phyloP scores from a whole-genome alignment of 192 early-diverging fungal species.

The Diversispora epigaea region DNA sequence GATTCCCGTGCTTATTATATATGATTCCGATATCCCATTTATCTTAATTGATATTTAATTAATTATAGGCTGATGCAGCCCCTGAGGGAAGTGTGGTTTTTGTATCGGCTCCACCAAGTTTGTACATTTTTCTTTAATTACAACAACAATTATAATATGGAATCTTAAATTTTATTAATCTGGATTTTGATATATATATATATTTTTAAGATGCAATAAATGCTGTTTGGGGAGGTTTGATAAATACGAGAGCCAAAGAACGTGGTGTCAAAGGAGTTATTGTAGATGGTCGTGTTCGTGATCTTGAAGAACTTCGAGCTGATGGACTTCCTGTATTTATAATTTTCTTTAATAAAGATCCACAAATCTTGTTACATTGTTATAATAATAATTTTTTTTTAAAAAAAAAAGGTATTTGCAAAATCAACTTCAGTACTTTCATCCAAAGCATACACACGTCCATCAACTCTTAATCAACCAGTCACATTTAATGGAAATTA shows the following conservation, averaged over 20 bases:
- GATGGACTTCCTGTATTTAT: slow-evolving; percentile 47
- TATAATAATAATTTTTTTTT: not conserved
- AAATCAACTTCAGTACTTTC: slow-evolving; percentile 51
- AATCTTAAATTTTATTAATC: too few relatives aligned
- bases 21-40: not conserved
- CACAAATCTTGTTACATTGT: not conserved
- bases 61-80: slow-evolving; percentile 50
- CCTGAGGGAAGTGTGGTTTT: slow-evolving; percentile 50
- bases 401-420: slow-evolving; percentile 51
- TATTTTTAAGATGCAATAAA: slow-evolving; percentile 43
- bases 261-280: slow-evolving; percentile 52
- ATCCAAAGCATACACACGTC: slow-evolving; percentile 46
- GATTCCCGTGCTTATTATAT: not conserved
- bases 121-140: slow-evolving; percentile 6
- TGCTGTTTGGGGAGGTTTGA: slow-evolving; percentile 62
- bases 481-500: slow-evolving; percentile 46
- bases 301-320: slow-evolving; percentile 54
- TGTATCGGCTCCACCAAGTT: slow-evolving; percentile 52
- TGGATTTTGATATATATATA: too few relatives aligned
- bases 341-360: not conserved
- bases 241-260: slow-evolving; percentile 53
- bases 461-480: slow-evolving; percentile 47
- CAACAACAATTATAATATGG: too few relatives aligned
- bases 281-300: slow-evolving; percentile 55
- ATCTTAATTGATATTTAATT: not conserved